phyloP scores from a whole-genome alignment of 176 grass and related monocot species.

The Canna indica region DNA sequence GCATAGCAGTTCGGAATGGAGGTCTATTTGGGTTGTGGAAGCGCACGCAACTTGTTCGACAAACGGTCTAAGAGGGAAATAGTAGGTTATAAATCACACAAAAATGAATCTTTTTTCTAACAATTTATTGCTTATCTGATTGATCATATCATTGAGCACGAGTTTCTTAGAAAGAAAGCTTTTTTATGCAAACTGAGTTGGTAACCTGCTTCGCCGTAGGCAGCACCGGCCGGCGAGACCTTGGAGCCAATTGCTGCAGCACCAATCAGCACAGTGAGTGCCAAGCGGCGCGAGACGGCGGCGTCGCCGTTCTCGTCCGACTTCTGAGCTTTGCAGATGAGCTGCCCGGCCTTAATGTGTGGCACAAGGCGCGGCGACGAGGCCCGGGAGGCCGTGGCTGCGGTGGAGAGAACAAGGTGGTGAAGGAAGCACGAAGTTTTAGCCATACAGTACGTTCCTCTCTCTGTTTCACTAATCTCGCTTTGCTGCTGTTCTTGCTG shows the following conservation, averaged over 20 bases:
- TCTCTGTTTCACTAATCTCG: neutral
- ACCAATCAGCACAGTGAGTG: slow-evolving; percentile 59
- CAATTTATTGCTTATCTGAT: too few relatives aligned
- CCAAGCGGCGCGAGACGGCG: slow-evolving; percentile 45
- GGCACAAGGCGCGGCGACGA: slow-evolving; percentile 18
- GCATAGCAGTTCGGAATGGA: too few relatives aligned
- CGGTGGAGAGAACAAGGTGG: slow-evolving; percentile 38
- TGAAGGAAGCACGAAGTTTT: slow-evolving; percentile 84
- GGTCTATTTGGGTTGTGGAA: too few relatives aligned
- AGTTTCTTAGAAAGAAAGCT: neutral
- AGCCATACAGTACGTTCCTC: neutral
- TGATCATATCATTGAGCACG: too few relatives aligned
- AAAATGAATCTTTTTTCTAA: too few relatives aligned
- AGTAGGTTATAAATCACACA: too few relatives aligned
- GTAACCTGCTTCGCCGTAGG: slow-evolving; percentile 80
- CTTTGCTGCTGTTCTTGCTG: neutral
- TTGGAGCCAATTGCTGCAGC: slow-evolving; percentile 39
- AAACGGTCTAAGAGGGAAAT: too few relatives aligned
- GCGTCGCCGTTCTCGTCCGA: slow-evolving; percentile 10
- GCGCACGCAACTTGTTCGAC: too few relatives aligned
- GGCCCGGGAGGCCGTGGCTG: slow-evolving; percentile 22
- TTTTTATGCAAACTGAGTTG: too few relatives aligned
- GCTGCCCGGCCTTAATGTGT: slow-evolving; percentile 24
- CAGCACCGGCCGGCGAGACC: slow-evolving; percentile 59
- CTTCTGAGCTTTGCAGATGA: slow-evolving; percentile 67